phyloP scores from a whole-genome alignment of 805 yeast species.

The Torulaspora microellipsoides region DNA sequence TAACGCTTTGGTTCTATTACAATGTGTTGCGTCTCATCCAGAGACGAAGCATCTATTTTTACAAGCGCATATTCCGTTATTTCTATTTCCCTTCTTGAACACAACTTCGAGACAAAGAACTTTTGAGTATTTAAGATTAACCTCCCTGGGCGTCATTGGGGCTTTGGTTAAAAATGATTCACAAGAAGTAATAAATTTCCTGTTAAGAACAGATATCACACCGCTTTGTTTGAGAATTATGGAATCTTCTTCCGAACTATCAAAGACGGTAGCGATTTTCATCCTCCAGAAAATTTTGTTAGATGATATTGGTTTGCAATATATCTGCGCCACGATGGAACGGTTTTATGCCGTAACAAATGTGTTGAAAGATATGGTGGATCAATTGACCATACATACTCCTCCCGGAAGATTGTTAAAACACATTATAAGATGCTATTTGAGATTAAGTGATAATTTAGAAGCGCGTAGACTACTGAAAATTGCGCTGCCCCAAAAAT shows the following conservation, averaged over 20 bases:
- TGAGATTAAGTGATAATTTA: constrained; percentile 81
- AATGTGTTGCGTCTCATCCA: constrained; percentile 93
- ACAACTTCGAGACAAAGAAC: constrained; percentile 89
- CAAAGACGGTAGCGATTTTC: constrained; percentile 95
- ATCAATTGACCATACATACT: constrained; percentile 61
- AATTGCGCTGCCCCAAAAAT: constrained; percentile 78
- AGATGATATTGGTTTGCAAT: constrained; percentile 86
- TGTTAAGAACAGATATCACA: constrained; percentile 92
- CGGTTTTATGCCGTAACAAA: constrained; percentile 90
- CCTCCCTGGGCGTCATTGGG: constrained; percentile 94
- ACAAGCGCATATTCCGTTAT: constrained; percentile 87
- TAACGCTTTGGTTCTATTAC: constrained; percentile 89
- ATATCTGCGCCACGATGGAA: constrained; percentile 93
- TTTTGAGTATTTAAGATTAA: constrained; percentile 87
- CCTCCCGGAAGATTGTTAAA: constrained; percentile 82
- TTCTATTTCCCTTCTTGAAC: constrained; percentile 87
- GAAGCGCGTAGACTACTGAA: constrained; percentile 87
- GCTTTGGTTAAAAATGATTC: constrained; percentile 95
- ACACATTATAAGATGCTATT: constrained; percentile 90
- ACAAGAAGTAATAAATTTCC: constrained; percentile 86
- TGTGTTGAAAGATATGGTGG: constrained; percentile 83
- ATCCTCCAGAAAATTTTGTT: constrained; percentile 88
- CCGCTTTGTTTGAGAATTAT: constrained; percentile 91
- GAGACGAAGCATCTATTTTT: constrained; percentile 83
- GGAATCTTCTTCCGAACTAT: constrained; percentile 90